Percentiles rank a stretch among this genome's conserved stretches.
Conservation (phyloP, 73 alveolate genomes). For the Tetrahymena malaccensis region DNA sequence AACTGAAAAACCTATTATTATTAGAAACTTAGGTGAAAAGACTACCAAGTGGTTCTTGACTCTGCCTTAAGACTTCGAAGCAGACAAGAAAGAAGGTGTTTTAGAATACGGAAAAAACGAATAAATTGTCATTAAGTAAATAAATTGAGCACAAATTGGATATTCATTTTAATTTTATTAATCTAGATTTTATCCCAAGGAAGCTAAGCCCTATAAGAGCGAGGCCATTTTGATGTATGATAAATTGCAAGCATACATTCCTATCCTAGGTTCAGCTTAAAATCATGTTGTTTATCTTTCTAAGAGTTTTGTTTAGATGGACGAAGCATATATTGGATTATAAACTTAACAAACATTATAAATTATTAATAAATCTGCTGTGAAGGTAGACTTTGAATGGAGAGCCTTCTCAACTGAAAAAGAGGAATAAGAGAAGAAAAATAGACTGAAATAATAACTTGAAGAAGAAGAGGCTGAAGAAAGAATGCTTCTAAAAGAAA, state of each 20-base stretch:
- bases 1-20: constrained; percentile 96
- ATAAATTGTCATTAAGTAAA: constrained; percentile 66
- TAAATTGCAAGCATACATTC: constrained; percentile 88
- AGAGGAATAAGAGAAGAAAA: constrained; percentile 96
- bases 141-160: constrained; percentile 1
- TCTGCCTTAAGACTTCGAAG: constrained; percentile 71
- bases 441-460: constrained; percentile 79
- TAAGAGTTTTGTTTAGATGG: constrained; percentile 90
- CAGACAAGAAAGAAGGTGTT: constrained; percentile 76
- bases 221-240: constrained; percentile 88
- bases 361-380: constrained; percentile 95
- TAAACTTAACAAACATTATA: constrained; percentile 90
- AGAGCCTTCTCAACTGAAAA: constrained; percentile 97
- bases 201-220: constrained; percentile 84
- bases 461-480: constrained; percentile 98
- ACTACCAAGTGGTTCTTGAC: constrained; percentile 98
- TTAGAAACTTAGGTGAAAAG: constrained; percentile 96
- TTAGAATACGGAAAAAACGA: constrained; percentile 58
- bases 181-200: constrained; percentile 87
- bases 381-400: constrained; percentile 99
- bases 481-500: constrained; percentile 91
- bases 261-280: constrained; percentile 90
- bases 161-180: constrained; percentile 35
- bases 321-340: constrained; percentile 93
- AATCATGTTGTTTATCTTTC: constrained; percentile 95